Percentiles rank a stretch among this genome's conserved stretches.
Evolutionary conservation across 257 asterid species (phyloP).

Genomic region (Solanum infundibuliforme): DNA sequence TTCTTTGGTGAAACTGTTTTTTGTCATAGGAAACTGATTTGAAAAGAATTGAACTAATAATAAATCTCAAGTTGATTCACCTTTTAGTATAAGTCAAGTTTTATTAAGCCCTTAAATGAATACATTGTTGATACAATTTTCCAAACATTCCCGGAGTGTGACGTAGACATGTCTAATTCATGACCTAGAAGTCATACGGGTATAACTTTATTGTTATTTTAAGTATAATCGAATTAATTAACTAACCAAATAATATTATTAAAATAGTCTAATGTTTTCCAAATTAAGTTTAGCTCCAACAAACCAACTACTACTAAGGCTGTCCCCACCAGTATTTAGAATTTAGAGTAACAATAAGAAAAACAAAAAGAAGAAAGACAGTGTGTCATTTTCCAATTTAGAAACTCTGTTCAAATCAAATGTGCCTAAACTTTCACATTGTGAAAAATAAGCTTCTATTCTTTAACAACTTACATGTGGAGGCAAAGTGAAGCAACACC

Average conservation of each 20-base stretch:
- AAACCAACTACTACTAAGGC: not conserved
- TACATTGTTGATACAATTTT: too few species aligned
- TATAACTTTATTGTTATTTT: not conserved
- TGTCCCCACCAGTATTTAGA: not conserved
- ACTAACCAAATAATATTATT: not conserved
- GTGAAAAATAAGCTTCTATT: slow-evolving; percentile 1
- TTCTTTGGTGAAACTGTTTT: not conserved
- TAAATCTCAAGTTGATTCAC: not conserved
- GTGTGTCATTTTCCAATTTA: slow-evolving; percentile 46
- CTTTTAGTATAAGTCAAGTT: not conserved
- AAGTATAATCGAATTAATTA: not conserved
- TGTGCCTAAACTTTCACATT: slow-evolving; percentile 7
- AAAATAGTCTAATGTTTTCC: not conserved
- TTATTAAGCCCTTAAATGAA: too few species aligned
- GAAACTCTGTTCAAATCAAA: slow-evolving; percentile 39
- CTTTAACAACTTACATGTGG: slow-evolving; percentile 34
- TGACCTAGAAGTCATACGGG: not conserved
- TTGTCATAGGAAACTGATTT: not conserved
- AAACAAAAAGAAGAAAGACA: not conserved
- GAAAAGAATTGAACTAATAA: not conserved
- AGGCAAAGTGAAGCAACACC: slow-evolving; percentile 75
- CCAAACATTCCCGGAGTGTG: not conserved
- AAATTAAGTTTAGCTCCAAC: not conserved
- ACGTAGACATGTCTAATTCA: not conserved
- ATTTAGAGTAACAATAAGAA: not conserved